A percentile compares a stretch with the other conserved stretches of the same genome.
These are phyloP conservation scores for Mycena galopus DNA, from an alignment of 768 basidiomycete species.

Conservation along the genomic window DNA sequence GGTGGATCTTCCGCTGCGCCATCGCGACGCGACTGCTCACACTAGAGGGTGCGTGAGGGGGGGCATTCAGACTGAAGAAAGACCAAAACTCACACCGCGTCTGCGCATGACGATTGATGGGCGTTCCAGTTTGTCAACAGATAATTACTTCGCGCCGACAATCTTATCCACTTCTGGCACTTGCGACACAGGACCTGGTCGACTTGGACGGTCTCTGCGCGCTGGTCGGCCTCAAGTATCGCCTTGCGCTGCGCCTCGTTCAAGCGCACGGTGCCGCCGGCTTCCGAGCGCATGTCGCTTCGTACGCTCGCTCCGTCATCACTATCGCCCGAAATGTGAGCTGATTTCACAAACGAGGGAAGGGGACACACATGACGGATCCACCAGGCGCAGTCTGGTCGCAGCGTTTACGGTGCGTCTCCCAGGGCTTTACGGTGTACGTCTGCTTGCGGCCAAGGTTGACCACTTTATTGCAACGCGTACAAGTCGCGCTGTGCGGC, in stretches of 20 bases:
- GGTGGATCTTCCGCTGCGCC: conserved; percentile 69
- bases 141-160: conserved; percentile 60
- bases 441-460: conserved; percentile 67
- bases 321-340: neutral
- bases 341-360: conserved; percentile 10
- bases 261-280: conserved; percentile 33
- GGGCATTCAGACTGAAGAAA: neutral
- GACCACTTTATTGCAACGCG: conserved; percentile 68
- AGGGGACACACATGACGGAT: conserved; percentile 39
- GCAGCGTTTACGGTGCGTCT: conserved; percentile 68
- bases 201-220: conserved; percentile 62
- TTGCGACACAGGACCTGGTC: conserved; percentile 68
- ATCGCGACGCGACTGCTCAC: conserved; percentile 72
- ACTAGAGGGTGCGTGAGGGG: conserved; percentile 43
- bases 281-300: conserved; percentile 33
- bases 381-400: conserved; percentile 54
- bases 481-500: conserved; percentile 70
- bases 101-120: conserved; percentile 64
- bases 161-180: conserved; percentile 74
- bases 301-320: conserved; percentile 25
- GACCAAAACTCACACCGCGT: conserved; percentile 52
- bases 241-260: conserved; percentile 63
- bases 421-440: conserved; percentile 74
- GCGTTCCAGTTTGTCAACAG: conserved; percentile 63
- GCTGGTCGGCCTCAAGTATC: conserved; percentile 66